Evolutionary conservation across 768 basidiomycete species (phyloP), one percentile per base, ranked within the genome.

Genomic region (Nevesoporus exiguus): DNA sequence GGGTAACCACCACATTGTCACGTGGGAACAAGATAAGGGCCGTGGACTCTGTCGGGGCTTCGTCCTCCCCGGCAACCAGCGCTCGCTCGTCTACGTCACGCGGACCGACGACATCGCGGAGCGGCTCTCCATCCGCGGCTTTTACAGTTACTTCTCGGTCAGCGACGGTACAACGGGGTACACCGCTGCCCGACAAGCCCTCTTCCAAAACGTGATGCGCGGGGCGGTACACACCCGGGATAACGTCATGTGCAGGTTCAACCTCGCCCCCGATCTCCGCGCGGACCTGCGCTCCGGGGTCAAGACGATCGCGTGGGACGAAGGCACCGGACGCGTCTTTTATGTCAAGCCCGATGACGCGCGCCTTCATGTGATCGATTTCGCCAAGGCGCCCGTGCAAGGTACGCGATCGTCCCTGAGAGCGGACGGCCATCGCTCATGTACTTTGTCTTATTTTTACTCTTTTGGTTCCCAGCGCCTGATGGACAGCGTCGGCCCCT

Each of bases 231-330:
- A 30, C 1, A 40, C 33, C 4, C 65, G 71, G 1, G 58, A 61
- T 31, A 52, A 49, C 5, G 59, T 54, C 54, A 53, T 71, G 57
- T 71, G 67, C 46, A 68, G 60, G 37, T 69, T 70, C 27, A 49
- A 50, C 30, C 14, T 65, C 41, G 27, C 54, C 2, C 21, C 48
- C 2, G 60, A 69, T 44, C 49, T 70, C 5, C 53, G 61, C 2
- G 30, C 44, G 2, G 60, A 65, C 11, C 37, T 61, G 46, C 31
- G 59, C 49, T 40, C 61, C 4, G 79, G 76, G 9, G 64, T 83
- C 33, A 66, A 69, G n/a, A 74, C 80, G 17, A 76, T 86, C 31
- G 73, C 80, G 7, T 88, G 83, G 82, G 86, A 88, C 56, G 85
- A 88, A 65, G 72, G 76, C 22, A 81, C 80, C 13, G 85, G 85